A percentile compares a stretch with the other conserved stretches of the same genome.
phyloP scores from a whole-genome alignment of 2,329 filamentous ascomycete species.

The Alternaria brassicae region DNA sequence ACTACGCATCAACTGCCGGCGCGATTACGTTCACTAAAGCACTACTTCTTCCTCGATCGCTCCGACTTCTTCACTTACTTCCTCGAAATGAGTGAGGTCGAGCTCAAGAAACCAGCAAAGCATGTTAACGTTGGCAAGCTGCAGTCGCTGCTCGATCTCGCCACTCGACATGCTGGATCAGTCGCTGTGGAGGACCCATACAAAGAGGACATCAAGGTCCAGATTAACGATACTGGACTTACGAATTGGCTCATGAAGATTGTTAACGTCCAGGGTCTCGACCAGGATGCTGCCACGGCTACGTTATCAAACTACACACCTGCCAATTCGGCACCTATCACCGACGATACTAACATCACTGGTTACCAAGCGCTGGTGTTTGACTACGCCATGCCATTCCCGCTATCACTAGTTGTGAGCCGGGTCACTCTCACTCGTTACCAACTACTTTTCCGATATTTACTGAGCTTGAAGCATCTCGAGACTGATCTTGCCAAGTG shows the following conservation, averaged over 20 bases:
- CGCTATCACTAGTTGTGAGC: constrained; percentile 92
- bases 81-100: constrained; percentile 86
- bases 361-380: constrained; percentile 94
- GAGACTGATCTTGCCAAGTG: constrained; percentile 85
- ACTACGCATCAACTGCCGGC: constrained; percentile 92
- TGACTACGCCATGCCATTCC: constrained; percentile 93
- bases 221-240: constrained; percentile 93
- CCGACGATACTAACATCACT: constrained; percentile 83
- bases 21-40: constrained; percentile 87
- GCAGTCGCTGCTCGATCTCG: constrained; percentile 93
- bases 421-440: constrained; percentile 97
- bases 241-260: constrained; percentile 95
- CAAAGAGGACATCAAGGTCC: constrained; percentile 97
- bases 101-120: constrained; percentile 88
- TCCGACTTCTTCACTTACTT: constrained; percentile 99
- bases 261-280: constrained; percentile 94
- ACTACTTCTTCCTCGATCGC: constrained; percentile 98
- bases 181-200: constrained; percentile 94
- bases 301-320: constrained; percentile 75
- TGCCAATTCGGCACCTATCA: constrained; percentile 61
- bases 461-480: constrained; percentile 86
- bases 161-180: constrained; percentile 93
- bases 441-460: constrained; percentile 92
- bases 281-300: constrained; percentile 73
- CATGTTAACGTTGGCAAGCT: constrained; percentile 90